These are phyloP conservation scores for Glycine tomentella DNA, from an alignment of 306 rosid species.

Conservation along the genomic window DNA sequence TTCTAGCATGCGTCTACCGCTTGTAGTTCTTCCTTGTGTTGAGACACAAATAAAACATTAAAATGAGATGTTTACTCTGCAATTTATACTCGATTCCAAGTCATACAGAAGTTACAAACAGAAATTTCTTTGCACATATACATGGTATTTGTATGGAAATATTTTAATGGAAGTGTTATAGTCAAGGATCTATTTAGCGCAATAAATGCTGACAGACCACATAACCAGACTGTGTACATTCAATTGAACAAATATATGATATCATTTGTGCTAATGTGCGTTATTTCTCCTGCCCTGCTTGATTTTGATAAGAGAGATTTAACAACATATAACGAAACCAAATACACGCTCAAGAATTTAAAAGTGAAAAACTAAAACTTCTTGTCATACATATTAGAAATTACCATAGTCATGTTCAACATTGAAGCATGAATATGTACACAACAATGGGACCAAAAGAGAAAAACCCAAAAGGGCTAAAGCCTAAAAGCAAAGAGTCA, in stretches of 20 bases:
- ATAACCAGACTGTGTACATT: background rate
- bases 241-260: background rate
- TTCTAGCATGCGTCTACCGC: no score
- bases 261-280: background rate
- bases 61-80: no score
- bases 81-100: no score
- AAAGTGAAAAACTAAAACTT: background rate
- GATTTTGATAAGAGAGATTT: background rate
- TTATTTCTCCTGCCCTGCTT: background rate
- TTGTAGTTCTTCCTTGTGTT: no score
- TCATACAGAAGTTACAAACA: no score
- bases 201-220: no score
- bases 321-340: background rate
- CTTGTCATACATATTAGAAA: conserved; percentile 19
- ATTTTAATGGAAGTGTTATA: background rate
- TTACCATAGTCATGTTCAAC: conserved; percentile 22
- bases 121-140: no score
- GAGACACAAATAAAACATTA: no score
- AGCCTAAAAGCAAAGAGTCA: background rate
- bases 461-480: conserved; percentile 11
- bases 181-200: background rate
- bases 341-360: background rate
- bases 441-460: conserved; percentile 3
- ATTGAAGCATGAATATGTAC: conserved; percentile 40
- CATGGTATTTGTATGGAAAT: background rate